Percentiles rank a stretch among this genome's conserved stretches.
Conservation (phyloP, 352 stramenopile species). For the Phytopythium delawarense region DNA sequence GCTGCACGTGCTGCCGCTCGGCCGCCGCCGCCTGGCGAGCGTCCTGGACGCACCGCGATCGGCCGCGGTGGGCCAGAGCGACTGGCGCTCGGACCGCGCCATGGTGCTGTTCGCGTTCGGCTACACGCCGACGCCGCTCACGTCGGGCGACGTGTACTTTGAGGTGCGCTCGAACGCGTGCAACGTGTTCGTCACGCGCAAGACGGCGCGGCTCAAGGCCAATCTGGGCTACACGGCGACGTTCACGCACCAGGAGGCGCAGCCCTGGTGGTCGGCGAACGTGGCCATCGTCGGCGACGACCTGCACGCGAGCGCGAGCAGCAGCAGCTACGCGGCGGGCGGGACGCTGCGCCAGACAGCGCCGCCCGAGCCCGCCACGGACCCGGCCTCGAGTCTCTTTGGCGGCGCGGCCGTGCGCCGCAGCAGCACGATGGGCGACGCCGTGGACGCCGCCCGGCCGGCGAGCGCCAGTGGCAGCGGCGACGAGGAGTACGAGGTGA, state of each 20-base stretch:
- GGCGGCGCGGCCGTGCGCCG: slow-evolving; percentile 5
- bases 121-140: slow-evolving; percentile 81
- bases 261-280: slow-evolving; percentile 78
- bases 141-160: slow-evolving; percentile 81
- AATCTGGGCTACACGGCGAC: slow-evolving; percentile 81
- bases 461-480: too few relatives aligned
- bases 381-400: slow-evolving; percentile 26
- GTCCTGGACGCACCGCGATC: slow-evolving; percentile 24
- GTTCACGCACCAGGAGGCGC: slow-evolving; percentile 78
- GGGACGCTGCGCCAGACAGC: slow-evolving; percentile 2
- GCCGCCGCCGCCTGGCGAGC: slow-evolving; percentile 46
- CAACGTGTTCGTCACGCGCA: slow-evolving; percentile 76
- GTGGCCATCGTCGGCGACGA: slow-evolving; percentile 82
- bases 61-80: slow-evolving; percentile 11
- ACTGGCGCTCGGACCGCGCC: slow-evolving; percentile 62
- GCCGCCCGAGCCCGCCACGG: slow-evolving; percentile 3
- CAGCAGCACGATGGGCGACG: slow-evolving; percentile 3
- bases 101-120: slow-evolving; percentile 81
- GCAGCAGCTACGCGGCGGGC: slow-evolving; percentile 5
- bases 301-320: slow-evolving; percentile 39
- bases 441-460: not conserved
- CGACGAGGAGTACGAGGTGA: slow-evolving; percentile 69
- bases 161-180: slow-evolving; percentile 81
- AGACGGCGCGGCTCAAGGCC: slow-evolving; percentile 63
- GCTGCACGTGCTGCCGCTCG: slow-evolving; percentile 58